Evolutionary conservation across 176 grass and related monocot species (phyloP), one percentile per base, ranked within the genome.

Genomic region (Triticum timopheevii): DNA sequence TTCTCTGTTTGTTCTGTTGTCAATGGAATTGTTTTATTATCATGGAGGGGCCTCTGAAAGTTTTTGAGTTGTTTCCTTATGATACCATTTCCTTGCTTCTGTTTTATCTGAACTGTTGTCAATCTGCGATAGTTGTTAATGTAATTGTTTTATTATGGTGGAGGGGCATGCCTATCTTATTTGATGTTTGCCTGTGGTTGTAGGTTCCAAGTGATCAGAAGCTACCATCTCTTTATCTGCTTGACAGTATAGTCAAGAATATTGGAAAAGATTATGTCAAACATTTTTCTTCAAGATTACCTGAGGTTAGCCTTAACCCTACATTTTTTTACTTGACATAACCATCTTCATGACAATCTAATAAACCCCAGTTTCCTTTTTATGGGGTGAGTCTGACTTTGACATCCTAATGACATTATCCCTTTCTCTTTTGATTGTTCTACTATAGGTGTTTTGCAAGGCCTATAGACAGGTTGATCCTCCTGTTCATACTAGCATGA

Each of bases 161-260:
- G 76, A 82, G 31, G n/a, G 76, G 30, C 40, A 39, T 85, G 33
- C 31, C 47, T 82, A 82, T 76, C 66, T 86, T 31, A 69, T 84
- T 83, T 89, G 54, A 89, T 77, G 44, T 15, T 78, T 81, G 33
- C 30, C n/a, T 87, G 76, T 86, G 47, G 24, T 58, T 94, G 64
- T 84, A 99, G 97, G 97, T 99, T 84, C 87, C 94, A 79, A 88
- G 85, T 83, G 97, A 99, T 7, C 92, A 99, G 84, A 99, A 97
- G 74, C 72, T 99, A 81, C 97, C 97, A 54, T 99, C 97, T 58
- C 89, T 99, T 39, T 99, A 99, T 86, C 89, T 99, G 36, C 85
- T 99, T 71, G 97, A 99, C 86, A 99, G 97, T 87, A 96, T 99
- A 87, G 97, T 99, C 56, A 99, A 99, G 86, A 99, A 99, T 88